Percentiles rank a stretch among this genome's conserved stretches.
Evolutionary conservation across 2,329 filamentous ascomycete species (phyloP).

Genomic region (Phaeosphaeriaceae sp.): DNA sequence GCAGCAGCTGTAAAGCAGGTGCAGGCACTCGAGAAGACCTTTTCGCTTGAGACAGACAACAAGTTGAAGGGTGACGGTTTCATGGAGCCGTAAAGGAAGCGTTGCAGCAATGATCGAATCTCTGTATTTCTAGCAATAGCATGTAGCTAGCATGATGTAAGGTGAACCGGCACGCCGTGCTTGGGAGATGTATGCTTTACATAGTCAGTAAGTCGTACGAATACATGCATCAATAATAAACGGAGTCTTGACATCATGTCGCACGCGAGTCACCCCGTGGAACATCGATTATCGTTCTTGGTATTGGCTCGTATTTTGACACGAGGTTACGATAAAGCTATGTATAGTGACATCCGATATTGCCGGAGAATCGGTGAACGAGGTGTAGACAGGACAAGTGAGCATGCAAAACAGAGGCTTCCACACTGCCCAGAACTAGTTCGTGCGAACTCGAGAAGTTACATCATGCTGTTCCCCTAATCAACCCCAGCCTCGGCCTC

Average conservation of each 20-base stretch:
- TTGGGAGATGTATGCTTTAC: background rate
- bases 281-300: slow-evolving; percentile 8
- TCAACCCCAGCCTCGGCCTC: background rate
- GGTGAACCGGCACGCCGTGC: too few relatives aligned
- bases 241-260: background rate
- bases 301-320: slow-evolving; percentile 9
- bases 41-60: slow-evolving; percentile 38
- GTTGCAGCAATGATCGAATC: background rate
- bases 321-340: background rate
- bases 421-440: background rate
- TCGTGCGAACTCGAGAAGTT: background rate
- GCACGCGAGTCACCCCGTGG: background rate
- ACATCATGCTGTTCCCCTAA: background rate
- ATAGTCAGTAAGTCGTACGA: background rate
- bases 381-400: background rate
- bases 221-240: background rate
- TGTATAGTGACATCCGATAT: background rate
- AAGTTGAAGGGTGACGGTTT: slow-evolving; percentile 39
- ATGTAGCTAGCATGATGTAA: background rate
- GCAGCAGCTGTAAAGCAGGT: slow-evolving; percentile 28
- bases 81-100: slow-evolving; percentile 39
- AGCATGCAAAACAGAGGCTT: background rate
- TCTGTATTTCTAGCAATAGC: background rate
- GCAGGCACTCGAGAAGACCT: slow-evolving; percentile 34
- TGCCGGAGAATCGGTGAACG: background rate